These are phyloP conservation scores for Closterium sp. DNA, from an alignment of 139 green algal genomes.

Conservation along the genomic window DNA sequence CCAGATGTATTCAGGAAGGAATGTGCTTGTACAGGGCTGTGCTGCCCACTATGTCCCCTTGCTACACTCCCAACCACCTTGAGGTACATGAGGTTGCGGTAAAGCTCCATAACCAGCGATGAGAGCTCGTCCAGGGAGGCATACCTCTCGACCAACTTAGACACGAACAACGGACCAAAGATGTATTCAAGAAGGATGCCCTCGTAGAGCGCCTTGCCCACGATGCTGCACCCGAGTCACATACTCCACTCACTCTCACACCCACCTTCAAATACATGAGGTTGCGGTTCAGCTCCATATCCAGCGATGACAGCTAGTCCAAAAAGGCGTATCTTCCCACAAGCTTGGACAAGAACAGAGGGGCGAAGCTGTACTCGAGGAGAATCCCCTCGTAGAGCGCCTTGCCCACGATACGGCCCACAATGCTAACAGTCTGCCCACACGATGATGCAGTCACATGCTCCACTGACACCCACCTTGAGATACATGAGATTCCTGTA, in stretches of 20 bases:
- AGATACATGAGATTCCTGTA: constrained; percentile 70
- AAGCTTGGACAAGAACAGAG: constrained; percentile 81
- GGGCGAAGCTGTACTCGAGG: constrained; percentile 81
- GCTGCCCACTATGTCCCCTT: no score
- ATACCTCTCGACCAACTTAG: constrained; percentile 63
- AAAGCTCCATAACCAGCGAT: constrained; percentile 68
- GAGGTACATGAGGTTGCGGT: neutral
- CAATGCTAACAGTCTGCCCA: no score
- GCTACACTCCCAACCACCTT: no score
- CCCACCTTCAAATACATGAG: constrained; percentile 60
- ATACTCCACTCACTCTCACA: constrained; percentile 20
- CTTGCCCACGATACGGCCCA: constrained; percentile 59
- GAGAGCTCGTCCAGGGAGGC: constrained; percentile 79
- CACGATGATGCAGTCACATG: constrained; percentile 61
- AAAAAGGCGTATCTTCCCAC: constrained; percentile 60
- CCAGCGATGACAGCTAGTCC: constrained; percentile 83
- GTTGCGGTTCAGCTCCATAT: constrained; percentile 78
- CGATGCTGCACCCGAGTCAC: constrained; percentile 64
- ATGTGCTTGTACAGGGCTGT: no score
- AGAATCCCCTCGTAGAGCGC: constrained; percentile 82
- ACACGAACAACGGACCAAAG: constrained; percentile 80
- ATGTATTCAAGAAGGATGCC: constrained; percentile 85
- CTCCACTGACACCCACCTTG: neutral
- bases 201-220: constrained; percentile 71
- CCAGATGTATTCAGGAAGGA: no score